A percentile compares a stretch with the other conserved stretches of the same genome.
Conservation (phyloP, 2,329 filamentous ascomycete genomes). For the Fusarium coicis region DNA sequence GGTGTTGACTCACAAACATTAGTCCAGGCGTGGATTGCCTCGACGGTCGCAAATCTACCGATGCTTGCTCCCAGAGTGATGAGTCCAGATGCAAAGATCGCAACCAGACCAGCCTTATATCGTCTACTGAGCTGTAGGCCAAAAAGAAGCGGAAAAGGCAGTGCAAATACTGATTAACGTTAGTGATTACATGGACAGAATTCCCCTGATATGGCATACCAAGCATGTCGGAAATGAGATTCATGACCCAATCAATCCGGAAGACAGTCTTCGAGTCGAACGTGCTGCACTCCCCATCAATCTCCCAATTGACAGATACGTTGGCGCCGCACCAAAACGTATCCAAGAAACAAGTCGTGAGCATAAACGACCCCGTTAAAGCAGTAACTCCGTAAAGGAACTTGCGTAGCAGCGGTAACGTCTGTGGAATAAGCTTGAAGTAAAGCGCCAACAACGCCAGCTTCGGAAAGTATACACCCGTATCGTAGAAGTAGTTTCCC, state of each 20-base stretch:
- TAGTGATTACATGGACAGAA: background rate
- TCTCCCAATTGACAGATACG: constrained; percentile 44
- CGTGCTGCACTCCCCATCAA: constrained; percentile 37
- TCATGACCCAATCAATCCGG: constrained; percentile 46
- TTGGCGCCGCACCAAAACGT: constrained; percentile 48
- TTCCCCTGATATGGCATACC: background rate
- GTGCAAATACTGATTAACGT: constrained; percentile 16
- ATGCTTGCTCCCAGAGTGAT: constrained; percentile 36
- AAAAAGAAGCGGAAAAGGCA: constrained; percentile 29
- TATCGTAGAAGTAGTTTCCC: constrained; percentile 49
- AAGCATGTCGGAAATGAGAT: constrained; percentile 35
- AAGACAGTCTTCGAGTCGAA: constrained; percentile 44
- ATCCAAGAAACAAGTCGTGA: constrained; percentile 43
- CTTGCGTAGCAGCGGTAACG: constrained; percentile 40
- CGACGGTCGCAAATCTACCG: constrained; percentile 30
- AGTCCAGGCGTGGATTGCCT: constrained; percentile 40
- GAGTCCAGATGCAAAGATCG: constrained; percentile 30
- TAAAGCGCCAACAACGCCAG: constrained; percentile 45
- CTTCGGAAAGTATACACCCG: constrained; percentile 46
- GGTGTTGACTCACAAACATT: constrained; percentile 36
- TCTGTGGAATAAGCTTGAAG: constrained; percentile 42
- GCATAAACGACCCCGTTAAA: constrained; percentile 38
- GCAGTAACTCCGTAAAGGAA: constrained; percentile 34
- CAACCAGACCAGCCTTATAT: constrained; percentile 28
- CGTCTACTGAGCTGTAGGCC: constrained; percentile 31